A percentile compares a stretch with the other conserved stretches of the same genome.
phyloP scores from a whole-genome alignment of 257 asterid genomes.

The Solanum medicagineum region DNA sequence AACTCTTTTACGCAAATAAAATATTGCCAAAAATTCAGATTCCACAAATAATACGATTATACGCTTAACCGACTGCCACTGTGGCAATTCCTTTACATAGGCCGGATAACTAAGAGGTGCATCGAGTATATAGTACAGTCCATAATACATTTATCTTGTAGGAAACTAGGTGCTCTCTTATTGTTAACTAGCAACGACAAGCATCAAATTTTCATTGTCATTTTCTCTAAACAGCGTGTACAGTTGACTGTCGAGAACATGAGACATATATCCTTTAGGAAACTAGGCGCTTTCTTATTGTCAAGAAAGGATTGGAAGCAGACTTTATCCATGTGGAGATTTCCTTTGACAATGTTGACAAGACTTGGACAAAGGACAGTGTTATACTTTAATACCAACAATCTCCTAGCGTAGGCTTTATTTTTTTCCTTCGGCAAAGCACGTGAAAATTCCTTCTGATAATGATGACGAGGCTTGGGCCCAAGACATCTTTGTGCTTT shows the following conservation, averaged over 20 bases:
- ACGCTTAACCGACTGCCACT: neutral
- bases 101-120: neutral
- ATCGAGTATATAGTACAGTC: neutral
- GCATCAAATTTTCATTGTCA: neutral
- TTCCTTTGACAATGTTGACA: neutral
- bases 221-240: neutral
- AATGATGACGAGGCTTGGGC: neutral
- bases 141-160: neutral
- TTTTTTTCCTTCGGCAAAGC: neutral
- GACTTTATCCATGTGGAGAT: neutral
- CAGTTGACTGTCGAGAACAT: neutral
- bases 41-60: neutral
- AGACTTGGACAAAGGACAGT: neutral
- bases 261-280: neutral
- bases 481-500: neutral
- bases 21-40: neutral
- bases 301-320: neutral
- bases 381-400: neutral
- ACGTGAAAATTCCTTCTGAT: neutral
- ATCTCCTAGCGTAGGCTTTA: neutral
- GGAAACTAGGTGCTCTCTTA: neutral
- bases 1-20: neutral
- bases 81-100: neutral
- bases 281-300: neutral
- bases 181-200: neutral